Evolutionary conservation across 192 early-diverging fungal species (phyloP).

Genomic region (Podochytrium sp.): DNA sequence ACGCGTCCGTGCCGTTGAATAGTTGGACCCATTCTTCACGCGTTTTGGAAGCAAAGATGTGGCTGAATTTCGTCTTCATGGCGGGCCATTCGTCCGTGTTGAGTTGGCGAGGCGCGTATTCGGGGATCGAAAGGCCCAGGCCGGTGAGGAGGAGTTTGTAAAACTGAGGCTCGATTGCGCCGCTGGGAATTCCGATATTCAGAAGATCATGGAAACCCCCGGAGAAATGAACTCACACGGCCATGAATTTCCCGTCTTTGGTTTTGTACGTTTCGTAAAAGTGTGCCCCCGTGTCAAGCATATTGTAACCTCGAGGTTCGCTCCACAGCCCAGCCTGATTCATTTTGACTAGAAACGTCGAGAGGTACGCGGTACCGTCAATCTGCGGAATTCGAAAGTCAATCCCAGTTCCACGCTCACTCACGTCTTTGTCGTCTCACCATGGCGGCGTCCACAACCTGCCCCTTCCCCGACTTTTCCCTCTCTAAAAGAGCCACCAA

Average conservation of each 20-base stretch:
- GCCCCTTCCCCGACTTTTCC: constrained; percentile 61
- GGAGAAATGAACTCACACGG: constrained; percentile 47
- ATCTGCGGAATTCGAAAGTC: constrained; percentile 25
- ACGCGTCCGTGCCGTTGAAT: constrained; percentile 66
- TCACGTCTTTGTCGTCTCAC: constrained; percentile 40
- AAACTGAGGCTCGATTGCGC: constrained; percentile 70
- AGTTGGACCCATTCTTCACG: constrained; percentile 65
- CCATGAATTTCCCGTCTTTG: constrained; percentile 66
- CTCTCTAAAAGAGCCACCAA: constrained; percentile 66
- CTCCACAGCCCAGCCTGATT: constrained; percentile 54
- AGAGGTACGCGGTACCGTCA: constrained; percentile 58
- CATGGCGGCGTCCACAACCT: constrained; percentile 66
- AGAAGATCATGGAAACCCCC: background rate
- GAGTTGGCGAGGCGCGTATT: constrained; percentile 44
- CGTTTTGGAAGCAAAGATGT: constrained; percentile 59
- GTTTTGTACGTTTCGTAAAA: constrained; percentile 73
- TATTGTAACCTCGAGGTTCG: constrained; percentile 57
- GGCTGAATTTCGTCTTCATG: constrained; percentile 53
- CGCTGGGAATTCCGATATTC: constrained; percentile 31
- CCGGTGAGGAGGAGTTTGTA: constrained; percentile 56
- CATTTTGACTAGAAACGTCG: constrained; percentile 68
- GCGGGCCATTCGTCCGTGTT: constrained; percentile 49
- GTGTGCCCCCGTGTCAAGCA: constrained; percentile 69
- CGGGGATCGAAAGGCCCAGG: constrained; percentile 24
- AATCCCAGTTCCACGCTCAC: constrained; percentile 8